Conservation (phyloP, 768 basidiomycete species). For the Auriscalpium microsporum region DNA sequence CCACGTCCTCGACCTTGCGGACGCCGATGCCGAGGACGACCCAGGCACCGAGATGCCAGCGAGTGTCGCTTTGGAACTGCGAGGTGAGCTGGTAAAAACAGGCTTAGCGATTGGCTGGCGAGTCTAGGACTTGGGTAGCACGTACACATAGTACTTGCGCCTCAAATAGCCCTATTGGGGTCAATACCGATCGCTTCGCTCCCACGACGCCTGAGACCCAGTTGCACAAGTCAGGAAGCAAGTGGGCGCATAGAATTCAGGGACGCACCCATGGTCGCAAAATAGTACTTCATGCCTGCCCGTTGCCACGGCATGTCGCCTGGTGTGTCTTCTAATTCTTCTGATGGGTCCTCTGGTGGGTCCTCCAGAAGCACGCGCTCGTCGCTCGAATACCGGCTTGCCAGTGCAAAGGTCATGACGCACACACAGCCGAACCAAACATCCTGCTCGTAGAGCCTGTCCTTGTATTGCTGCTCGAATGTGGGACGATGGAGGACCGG, state of each 20-base stretch:
- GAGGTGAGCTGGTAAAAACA: constrained; percentile 33
- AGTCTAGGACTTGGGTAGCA: constrained; percentile 10
- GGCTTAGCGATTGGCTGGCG: neutral
- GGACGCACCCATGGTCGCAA: constrained; percentile 41
- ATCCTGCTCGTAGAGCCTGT: constrained; percentile 42
- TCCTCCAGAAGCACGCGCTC: constrained; percentile 17
- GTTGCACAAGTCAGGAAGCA: constrained; percentile 7
- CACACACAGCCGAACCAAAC: constrained; percentile 24
- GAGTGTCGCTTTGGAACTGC: constrained; percentile 39
- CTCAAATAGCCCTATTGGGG: constrained; percentile 54
- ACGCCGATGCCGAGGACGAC: constrained; percentile 30
- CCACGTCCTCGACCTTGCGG: constrained; percentile 50
- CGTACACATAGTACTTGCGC: constrained; percentile 47
- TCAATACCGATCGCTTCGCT: constrained; percentile 40
- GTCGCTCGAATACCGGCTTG: constrained; percentile 22
- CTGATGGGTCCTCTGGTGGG: constrained; percentile 20
- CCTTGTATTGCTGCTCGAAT: constrained; percentile 54
- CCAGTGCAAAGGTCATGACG: constrained; percentile 22
- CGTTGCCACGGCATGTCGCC: constrained; percentile 35
- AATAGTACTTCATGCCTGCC: constrained; percentile 57
- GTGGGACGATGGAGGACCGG: constrained; percentile 68
- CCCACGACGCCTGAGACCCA: constrained; percentile 39
- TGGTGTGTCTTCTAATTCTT: constrained; percentile 19
- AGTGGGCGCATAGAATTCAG: neutral
- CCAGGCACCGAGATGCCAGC: constrained; percentile 38